Percentiles rank a stretch among this genome's conserved stretches.
Evolutionary conservation across 768 basidiomycete genomes (phyloP).

Genomic region (Lyophyllum semitale): DNA sequence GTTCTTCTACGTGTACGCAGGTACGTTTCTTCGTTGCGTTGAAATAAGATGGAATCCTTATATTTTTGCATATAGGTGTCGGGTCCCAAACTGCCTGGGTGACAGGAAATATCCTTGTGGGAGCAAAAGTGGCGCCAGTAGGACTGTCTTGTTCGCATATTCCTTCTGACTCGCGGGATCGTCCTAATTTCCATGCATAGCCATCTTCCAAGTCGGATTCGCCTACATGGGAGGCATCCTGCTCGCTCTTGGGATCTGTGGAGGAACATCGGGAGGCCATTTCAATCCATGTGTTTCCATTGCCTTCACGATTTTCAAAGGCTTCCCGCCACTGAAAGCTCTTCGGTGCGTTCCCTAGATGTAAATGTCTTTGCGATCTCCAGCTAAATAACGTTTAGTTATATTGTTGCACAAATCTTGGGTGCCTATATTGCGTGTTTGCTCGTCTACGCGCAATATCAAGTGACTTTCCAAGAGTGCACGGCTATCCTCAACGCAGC

Average conservation of each 20-base stretch:
- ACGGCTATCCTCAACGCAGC: conserved; percentile 32
- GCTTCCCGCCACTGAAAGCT: conserved; percentile 56
- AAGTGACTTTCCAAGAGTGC: conserved; percentile 40
- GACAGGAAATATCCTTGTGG: conserved; percentile 44
- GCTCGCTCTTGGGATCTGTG: conserved; percentile 55
- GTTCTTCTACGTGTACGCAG: conserved; percentile 61
- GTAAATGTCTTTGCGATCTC: neutral
- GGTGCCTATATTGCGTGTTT: conserved; percentile 67
- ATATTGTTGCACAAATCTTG: conserved; percentile 64
- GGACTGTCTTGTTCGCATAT: conserved; percentile 51
- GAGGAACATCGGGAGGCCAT: conserved; percentile 60
- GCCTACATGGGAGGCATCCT: conserved; percentile 62
- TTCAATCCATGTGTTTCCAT: conserved; percentile 68
- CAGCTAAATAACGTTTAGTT: conserved; percentile 36
- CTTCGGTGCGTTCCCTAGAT: conserved; percentile 34
- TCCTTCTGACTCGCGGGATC: neutral
- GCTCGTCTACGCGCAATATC: conserved; percentile 64
- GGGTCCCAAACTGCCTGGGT: conserved; percentile 55
- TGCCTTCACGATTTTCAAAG: conserved; percentile 49
- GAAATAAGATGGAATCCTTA: neutral
- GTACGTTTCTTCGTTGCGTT: conserved; percentile 23
- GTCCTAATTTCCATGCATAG: conserved; percentile 29
- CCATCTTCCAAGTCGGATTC: conserved; percentile 56
- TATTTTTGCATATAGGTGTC: conserved; percentile 36
- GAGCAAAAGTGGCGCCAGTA: conserved; percentile 17